Evolutionary conservation across 805 yeast genomes (phyloP).

Genomic region (Candida hispaniensis): DNA sequence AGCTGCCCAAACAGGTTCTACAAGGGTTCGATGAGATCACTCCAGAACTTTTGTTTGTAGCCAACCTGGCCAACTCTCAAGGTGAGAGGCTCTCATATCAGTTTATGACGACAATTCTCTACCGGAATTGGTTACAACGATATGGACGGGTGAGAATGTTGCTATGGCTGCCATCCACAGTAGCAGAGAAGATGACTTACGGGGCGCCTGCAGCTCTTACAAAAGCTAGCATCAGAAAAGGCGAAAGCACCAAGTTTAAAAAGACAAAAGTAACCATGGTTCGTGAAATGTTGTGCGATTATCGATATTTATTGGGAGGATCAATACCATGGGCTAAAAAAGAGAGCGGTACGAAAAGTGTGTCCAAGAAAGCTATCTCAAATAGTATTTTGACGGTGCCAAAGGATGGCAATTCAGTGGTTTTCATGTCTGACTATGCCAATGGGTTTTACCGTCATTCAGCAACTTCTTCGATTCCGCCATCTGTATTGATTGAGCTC

Average conservation of each 20-base stretch:
- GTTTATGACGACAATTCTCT: constrained; percentile 1
- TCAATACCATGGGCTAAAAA: not conserved
- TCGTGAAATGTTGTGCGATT: constrained; percentile 8
- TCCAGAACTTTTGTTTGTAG: constrained; percentile 8
- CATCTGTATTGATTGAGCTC: constrained; percentile 4
- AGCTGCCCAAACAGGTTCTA: not conserved
- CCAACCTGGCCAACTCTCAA: constrained; percentile 1
- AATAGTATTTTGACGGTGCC: too few relatives aligned
- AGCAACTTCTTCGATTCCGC: too few relatives aligned
- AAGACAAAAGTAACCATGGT: not conserved
- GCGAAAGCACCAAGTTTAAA: not conserved
- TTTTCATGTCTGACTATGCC: too few relatives aligned
- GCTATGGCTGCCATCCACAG: constrained; percentile 1
- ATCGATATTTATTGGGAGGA: constrained; percentile 11
- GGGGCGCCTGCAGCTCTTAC: not conserved
- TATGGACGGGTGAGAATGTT: constrained; percentile 13
- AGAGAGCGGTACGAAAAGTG: too few relatives aligned
- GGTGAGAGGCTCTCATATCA: constrained; percentile 6
- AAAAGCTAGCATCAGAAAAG: not conserved
- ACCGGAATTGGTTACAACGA: constrained; percentile 12
- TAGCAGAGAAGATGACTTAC: constrained; percentile 7
- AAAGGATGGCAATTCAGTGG: too few relatives aligned
- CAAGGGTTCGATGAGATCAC: not conserved
- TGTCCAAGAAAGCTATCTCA: too few relatives aligned
- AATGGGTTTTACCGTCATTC: too few relatives aligned